These are phyloP conservation scores for Vigna mungo DNA, from an alignment of 306 rosid species.

Conservation along the genomic window DNA sequence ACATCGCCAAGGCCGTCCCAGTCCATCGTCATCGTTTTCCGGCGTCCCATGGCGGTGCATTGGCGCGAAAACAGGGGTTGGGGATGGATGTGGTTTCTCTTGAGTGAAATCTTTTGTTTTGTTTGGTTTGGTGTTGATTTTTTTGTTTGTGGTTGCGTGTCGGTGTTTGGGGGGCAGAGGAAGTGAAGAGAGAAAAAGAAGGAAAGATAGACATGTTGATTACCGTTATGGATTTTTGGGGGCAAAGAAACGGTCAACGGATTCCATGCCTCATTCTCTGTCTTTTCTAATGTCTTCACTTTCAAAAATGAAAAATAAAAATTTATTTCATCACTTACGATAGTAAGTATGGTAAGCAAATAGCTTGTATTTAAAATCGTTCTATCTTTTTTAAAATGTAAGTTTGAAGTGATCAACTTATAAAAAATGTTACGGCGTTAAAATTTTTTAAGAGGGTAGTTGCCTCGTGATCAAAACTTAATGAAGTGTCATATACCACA, in stretches of 20 bases:
- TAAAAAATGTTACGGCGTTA: too few species aligned
- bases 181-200: slow-evolving; percentile 37
- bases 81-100: not conserved
- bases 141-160: not conserved
- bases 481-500: too few species aligned
- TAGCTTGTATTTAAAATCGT: too few species aligned
- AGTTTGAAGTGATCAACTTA: too few species aligned
- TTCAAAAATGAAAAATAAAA: not conserved
- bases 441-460: too few species aligned
- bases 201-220: slow-evolving; percentile 22
- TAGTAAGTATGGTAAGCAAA: too few species aligned
- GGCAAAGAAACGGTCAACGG: slow-evolving; percentile 53
- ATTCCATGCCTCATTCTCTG: not conserved
- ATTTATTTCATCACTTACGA: too few species aligned
- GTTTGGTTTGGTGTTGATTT: not conserved
- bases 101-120: not conserved
- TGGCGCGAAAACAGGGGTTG: not conserved
- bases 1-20: slow-evolving; percentile 70
- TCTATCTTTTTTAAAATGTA: too few species aligned
- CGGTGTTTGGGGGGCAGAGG: slow-evolving; percentile 10
- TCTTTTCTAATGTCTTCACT: not conserved
- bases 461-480: too few species aligned
- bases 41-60: slow-evolving; percentile 53
- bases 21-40: slow-evolving; percentile 58
- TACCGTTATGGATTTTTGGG: slow-evolving; percentile 40